Evolutionary conservation across 345 rosid species (phyloP), one percentile per base, ranked within the genome.

Genomic region (Microthlaspi erraticum): DNA sequence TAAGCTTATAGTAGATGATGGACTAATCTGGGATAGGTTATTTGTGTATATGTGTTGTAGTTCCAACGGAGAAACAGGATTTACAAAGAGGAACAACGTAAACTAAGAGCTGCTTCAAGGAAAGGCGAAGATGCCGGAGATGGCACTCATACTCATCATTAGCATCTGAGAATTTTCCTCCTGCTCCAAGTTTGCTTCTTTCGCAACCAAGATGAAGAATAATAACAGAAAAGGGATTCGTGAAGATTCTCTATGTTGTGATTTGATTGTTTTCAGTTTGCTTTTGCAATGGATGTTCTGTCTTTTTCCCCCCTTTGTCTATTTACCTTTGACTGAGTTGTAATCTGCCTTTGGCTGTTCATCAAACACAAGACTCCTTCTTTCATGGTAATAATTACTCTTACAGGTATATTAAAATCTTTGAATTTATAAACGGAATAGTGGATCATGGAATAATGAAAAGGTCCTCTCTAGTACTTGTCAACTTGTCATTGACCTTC

Each of bases 51-150:
- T 62, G 39, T 62, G 39, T 60, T 79, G 60, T 90, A 89, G 99
- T 94, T 91, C 74, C 90, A 89, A 77, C 81, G 99, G 45, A 89
- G 99, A 78, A 94, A 94, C 72, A 85, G 96, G 38, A 85, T 94
- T 50, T 94, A 94, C 82, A 94, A 94, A 85, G 99, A 94, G 83
- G 99, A 94, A 80, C 97, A 94, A 76, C 98, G 99, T 32, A 88
- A 89, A 69, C 70, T 94, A 68, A 79, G 98, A 54, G 93, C 99
- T 11, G 97, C 93, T 32, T 74, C 87, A 6, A 82, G 81, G 44
- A 87, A 87, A 72, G 81, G 26, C 37, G 77, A 81, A 60, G 94
- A 78, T 1, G 82, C 83, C 0, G 90, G 69, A 39, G 87, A 79
- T 38, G 86, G 71, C 6, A 46, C 63, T 75, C 77, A 59, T 49